Conservation (phyloP, 164 flowering plant genomes). For the Stephania japonica region DNA sequence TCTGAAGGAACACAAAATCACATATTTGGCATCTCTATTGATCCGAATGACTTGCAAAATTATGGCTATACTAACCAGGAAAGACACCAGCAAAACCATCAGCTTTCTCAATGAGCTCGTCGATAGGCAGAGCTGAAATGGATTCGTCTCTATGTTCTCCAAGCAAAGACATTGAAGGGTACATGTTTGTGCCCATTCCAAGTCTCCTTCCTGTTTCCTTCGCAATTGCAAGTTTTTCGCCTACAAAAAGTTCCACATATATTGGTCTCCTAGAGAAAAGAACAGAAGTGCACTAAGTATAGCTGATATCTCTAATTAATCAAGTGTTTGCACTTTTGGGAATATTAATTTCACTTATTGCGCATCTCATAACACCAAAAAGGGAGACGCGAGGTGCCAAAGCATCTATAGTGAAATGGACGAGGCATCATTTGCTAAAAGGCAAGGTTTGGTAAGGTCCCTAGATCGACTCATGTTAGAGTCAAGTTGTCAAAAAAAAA, state of each 20-base stretch:
- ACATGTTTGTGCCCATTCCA: constrained; percentile 74
- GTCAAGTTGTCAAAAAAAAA: too few species aligned
- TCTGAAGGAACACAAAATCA: constrained; percentile 26
- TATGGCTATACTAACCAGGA: constrained; percentile 35
- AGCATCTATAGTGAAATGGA: too few species aligned
- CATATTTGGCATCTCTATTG: not conserved
- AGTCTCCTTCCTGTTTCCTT: constrained; percentile 68
- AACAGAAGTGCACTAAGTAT: too few species aligned
- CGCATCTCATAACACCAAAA: too few species aligned
- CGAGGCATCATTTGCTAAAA: too few species aligned
- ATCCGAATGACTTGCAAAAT: not conserved
- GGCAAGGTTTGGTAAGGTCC: too few species aligned
- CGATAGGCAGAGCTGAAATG: constrained; percentile 32
- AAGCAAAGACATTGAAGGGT: constrained; percentile 54
- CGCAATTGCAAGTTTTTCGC: constrained; percentile 60
- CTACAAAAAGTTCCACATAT: constrained; percentile 18
- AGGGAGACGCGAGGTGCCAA: too few species aligned
- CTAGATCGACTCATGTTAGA: too few species aligned
- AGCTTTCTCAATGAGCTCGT: constrained; percentile 29
- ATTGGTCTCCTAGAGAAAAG: too few species aligned
- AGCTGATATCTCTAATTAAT: too few species aligned
- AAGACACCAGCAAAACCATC: constrained; percentile 62
- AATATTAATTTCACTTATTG: too few species aligned
- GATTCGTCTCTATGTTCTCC: constrained; percentile 37
- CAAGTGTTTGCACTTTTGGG: too few species aligned